Conservation (phyloP, 495 filamentous ascomycete species). For the Copromyces sp. region DNA sequence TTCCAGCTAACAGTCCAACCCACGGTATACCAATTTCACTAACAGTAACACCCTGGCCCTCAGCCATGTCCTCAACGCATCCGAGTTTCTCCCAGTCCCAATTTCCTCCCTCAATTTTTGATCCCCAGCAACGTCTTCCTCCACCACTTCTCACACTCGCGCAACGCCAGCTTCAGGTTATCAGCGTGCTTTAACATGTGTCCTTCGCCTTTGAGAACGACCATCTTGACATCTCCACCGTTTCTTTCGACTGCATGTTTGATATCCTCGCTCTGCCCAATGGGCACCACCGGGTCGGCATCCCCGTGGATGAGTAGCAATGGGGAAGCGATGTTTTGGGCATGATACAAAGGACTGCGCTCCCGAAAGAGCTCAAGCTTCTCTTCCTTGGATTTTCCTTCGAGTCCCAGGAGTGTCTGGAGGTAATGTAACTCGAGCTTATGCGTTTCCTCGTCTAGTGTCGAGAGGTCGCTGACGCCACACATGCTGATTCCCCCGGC, state of each 20-base stretch:
- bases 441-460: conserved; percentile 34
- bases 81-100: background rate
- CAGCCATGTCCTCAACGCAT: background rate
- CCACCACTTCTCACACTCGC: conserved; percentile 28
- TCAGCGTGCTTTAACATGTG: conserved; percentile 29
- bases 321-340: conserved; percentile 33
- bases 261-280: conserved; percentile 38
- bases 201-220: conserved; percentile 38
- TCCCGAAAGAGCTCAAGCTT: conserved; percentile 27
- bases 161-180: conserved; percentile 15
- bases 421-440: conserved; percentile 44
- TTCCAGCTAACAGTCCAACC: background rate
- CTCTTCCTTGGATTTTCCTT: conserved; percentile 21
- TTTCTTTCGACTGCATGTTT: conserved; percentile 24
- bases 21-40: background rate
- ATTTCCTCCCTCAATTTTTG: background rate
- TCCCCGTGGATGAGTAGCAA: conserved; percentile 39
- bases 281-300: conserved; percentile 38
- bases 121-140: conserved; percentile 40
- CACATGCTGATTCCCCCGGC: conserved; percentile 34
- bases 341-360: conserved; percentile 36
- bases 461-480: conserved; percentile 36
- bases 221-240: conserved; percentile 31
- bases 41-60: background rate
- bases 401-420: conserved; percentile 26